A percentile compares a stretch with the other conserved stretches of the same genome.
Evolutionary conservation across 805 yeast genomes (phyloP).

Genomic region (Alloascoidea africana): DNA sequence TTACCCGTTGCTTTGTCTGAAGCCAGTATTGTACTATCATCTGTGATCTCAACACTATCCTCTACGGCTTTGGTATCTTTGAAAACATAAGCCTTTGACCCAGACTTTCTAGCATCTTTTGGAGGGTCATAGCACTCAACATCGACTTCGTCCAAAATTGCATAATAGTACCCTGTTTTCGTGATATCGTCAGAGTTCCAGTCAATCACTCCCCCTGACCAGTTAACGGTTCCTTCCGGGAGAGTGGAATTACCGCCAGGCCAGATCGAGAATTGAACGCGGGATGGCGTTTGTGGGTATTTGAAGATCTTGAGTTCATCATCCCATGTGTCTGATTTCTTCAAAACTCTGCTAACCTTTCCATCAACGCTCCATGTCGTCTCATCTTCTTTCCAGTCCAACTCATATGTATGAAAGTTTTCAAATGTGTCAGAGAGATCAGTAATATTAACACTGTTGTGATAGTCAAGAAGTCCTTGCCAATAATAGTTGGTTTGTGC

Average conservation of each 20-base stretch:
- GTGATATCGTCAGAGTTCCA: conserved; percentile 69
- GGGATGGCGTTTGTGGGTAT: conserved; percentile 84
- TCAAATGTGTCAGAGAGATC: conserved; percentile 42
- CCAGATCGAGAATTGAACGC: conserved; percentile 46
- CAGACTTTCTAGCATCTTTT: conserved; percentile 26
- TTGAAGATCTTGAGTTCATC: too few species aligned
- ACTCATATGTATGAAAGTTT: conserved; percentile 56
- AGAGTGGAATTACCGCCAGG: conserved; percentile 40
- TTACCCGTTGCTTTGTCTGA: conserved; percentile 52
- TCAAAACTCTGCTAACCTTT: conserved; percentile 43
- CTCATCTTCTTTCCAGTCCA: conserved; percentile 72
- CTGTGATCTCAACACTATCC: conserved; percentile 42
- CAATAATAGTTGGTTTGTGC: conserved; percentile 75
- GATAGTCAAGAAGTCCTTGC: conserved; percentile 57
- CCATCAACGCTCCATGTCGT: conserved; percentile 68
- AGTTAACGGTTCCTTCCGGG: conserved; percentile 42
- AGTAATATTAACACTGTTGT: conserved; percentile 32
- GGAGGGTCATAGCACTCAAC: conserved; percentile 70
- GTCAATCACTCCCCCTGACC: conserved; percentile 72
- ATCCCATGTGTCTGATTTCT: conserved; percentile 37
- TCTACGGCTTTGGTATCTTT: conserved; percentile 31
- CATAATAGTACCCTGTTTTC: conserved; percentile 71
- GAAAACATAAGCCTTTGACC: conserved; percentile 37
- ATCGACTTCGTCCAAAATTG: conserved; percentile 40
- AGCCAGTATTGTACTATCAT: conserved; percentile 44